Base-by-base conservation (phyloP, 441 rosid species). In the Pelargonium cotyledonis region DNA sequence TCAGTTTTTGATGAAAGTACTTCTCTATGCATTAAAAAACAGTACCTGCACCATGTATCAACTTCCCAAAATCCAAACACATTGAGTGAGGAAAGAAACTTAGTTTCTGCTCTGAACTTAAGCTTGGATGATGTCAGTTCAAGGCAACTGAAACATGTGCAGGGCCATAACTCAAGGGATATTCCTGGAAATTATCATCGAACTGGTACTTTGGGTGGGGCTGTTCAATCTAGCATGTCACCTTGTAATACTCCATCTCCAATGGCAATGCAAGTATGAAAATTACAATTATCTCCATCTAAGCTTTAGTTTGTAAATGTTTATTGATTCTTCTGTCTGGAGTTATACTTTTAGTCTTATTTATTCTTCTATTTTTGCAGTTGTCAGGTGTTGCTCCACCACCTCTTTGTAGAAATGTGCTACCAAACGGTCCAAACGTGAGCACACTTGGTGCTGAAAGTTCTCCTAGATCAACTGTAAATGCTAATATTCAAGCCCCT, bases 231-330 rank as follows among this genome's bases (percentile, higher is more conserved):
- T 57, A 87, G 85, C 71, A 70, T 84, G 70, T 75, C 90, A 70
- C 85, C 85, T 69, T 95, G 87, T 77, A 91, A 75, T 76, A 95
- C 99, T 41, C 99, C 99, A 71, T 91, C 97, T 6, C 96, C 97
- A 72, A 80, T 90, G 77, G 85, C 85, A 64, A 68, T 89, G 26
- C 96, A 88, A 92, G 96, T 90, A 81, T 57, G 77, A 49, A 68
- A 49, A 41, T 12, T 3, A 41, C 41, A 53, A 63, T 21, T 67
- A 21, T 46, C 51, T 63, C 21, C 29, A 63, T 16, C 29, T 63
- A 10, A 69, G 63, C 14, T 29, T 46, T 10, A 43, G 43, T 18
- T 57, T n/a, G 31, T 65, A 40, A 64, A 62, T 10, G 72, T 67
- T 12, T 51, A 14, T 62, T 16, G 68, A 67, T 47, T 77, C 66